A percentile compares a stretch with the other conserved stretches of the same genome.
phyloP scores from a whole-genome alignment of 306 rosid genomes.

The Prunus mume region DNA sequence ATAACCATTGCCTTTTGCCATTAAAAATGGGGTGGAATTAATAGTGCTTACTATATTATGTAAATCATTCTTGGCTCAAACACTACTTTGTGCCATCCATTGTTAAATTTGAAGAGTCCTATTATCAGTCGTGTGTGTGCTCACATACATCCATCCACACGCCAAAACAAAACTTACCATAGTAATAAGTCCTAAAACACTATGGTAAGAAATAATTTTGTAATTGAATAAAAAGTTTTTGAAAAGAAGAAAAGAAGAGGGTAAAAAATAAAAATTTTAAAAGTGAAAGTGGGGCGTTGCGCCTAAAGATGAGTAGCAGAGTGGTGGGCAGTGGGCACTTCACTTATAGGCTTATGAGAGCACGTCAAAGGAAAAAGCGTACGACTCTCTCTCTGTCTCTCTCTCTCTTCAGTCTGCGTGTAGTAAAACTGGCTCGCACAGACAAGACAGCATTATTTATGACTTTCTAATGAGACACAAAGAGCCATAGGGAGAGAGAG shows the following conservation, averaged over 20 bases:
- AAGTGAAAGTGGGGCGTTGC: not conserved
- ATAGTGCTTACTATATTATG: too few relatives aligned
- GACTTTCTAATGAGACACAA: conserved; percentile 16
- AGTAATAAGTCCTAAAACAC: too few relatives aligned
- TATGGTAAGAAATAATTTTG: too few relatives aligned
- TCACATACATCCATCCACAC: too few relatives aligned
- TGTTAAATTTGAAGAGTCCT: too few relatives aligned
- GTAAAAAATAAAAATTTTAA: too few relatives aligned
- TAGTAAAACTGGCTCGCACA: conserved; percentile 1
- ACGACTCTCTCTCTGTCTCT: conserved; percentile 4
- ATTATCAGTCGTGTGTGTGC: too few relatives aligned
- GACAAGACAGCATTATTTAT: conserved; percentile 22
- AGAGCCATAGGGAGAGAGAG: not conserved
- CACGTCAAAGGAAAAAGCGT: conserved; percentile 27
- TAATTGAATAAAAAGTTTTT: not conserved
- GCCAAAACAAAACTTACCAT: too few relatives aligned
- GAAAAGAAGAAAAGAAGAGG: not conserved
- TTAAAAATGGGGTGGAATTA: too few relatives aligned
- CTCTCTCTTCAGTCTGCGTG: not conserved
- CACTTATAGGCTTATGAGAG: conserved; percentile 9
- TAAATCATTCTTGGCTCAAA: too few relatives aligned
- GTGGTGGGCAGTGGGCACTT: not conserved
- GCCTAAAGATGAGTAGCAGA: conserved; percentile 6
- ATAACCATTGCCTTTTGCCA: too few relatives aligned
- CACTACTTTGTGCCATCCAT: too few relatives aligned